Conservation (phyloP, 495 filamentous ascomycete genomes). For the Penicillium simplicissimum region DNA sequence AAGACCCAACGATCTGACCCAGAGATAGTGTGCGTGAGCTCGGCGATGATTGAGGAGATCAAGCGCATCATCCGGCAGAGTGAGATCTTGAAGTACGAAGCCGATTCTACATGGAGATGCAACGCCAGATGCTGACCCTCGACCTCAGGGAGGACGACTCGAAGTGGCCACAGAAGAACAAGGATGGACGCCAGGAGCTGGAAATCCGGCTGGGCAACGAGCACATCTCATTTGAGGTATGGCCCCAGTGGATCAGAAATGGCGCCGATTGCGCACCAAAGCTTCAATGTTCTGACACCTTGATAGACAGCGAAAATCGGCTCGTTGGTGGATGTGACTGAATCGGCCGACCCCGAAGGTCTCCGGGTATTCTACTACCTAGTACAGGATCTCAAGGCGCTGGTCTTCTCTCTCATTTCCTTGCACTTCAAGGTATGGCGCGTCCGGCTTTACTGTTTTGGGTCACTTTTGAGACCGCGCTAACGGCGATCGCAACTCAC, state of each 20-base stretch:
- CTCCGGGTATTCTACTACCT: conserved; percentile 99
- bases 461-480: not conserved
- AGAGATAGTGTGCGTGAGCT: conserved; percentile 87
- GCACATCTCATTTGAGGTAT: conserved; percentile 96
- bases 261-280: not conserved
- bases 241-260: not conserved
- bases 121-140: conserved; percentile 15
- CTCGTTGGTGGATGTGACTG: conserved; percentile 93
- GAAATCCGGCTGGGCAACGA: conserved; percentile 94
- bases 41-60: conserved; percentile 89
- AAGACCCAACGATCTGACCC: conserved; percentile 24
- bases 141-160: conserved; percentile 84
- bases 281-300: not conserved
- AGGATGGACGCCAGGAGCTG: conserved; percentile 95
- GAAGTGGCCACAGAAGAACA: conserved; percentile 99
- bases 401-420: conserved; percentile 94
- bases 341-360: conserved; percentile 94
- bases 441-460: not conserved
- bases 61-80: conserved; percentile 96
- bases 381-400: conserved; percentile 94
- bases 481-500: not conserved
- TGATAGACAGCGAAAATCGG: conserved; percentile 95
- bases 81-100: conserved; percentile 90
- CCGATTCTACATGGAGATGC: not conserved
- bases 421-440: conserved; percentile 88